These are phyloP conservation scores for Protoeuglena noctilucae DNA, from an alignment of 139 green algal genomes.

Conservation along the genomic window DNA sequence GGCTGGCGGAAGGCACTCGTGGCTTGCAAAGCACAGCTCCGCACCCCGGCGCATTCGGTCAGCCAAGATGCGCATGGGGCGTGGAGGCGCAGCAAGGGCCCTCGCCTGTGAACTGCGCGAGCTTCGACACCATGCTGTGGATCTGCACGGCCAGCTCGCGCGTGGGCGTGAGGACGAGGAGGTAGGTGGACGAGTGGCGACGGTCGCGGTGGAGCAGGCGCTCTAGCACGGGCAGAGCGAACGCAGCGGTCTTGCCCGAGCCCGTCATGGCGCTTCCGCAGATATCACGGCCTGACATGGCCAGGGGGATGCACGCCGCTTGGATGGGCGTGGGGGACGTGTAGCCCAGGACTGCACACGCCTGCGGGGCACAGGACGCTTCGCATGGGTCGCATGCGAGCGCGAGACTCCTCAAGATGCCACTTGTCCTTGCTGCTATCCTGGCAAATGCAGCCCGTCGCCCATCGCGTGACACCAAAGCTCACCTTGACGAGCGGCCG, in stretches of 20 bases:
- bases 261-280: constrained; percentile 84
- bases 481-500: constrained; percentile 70
- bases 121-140: constrained; percentile 78
- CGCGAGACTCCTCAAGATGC: no score
- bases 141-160: constrained; percentile 90
- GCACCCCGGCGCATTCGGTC: no score
- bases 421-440: no score
- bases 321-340: constrained; percentile 18
- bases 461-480: no score
- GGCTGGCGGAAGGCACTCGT: no score
- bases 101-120: constrained; percentile 90
- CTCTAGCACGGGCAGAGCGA: constrained; percentile 81
- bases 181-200: constrained; percentile 42
- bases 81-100: no score
- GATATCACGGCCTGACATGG: constrained; percentile 82
- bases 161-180: constrained; percentile 72
- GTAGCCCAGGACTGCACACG: constrained; percentile 77
- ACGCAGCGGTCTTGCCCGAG: constrained; percentile 93
- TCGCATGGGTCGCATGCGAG: no score
- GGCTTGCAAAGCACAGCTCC: no score
- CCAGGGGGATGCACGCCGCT: constrained; percentile 83
- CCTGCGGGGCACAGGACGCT: no score
- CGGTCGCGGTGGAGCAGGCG: constrained; percentile 68
- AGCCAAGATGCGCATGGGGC: no score
- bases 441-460: no score